Conservation (phyloP, 371 early-diverging fungal genomes). For the Haplosporangium sp. region DNA sequence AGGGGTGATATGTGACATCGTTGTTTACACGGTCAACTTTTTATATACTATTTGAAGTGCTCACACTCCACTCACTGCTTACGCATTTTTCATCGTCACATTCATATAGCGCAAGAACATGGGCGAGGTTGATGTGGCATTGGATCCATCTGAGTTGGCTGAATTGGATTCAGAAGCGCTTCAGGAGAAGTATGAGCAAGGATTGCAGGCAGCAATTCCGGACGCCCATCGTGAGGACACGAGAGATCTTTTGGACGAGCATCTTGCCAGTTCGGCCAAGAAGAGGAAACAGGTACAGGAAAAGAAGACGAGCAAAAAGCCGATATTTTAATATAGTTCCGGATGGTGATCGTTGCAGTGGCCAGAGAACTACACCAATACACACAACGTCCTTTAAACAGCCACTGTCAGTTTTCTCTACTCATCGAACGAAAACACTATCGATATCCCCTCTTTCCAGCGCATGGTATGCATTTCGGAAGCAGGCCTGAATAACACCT, state of each 20-base stretch:
- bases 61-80: not conserved
- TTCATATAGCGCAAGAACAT: constrained; percentile 61
- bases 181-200: constrained; percentile 79
- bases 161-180: constrained; percentile 78
- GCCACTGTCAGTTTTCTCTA: not conserved
- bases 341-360: too few relatives aligned
- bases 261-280: constrained; percentile 74
- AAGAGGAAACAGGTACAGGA: constrained; percentile 75
- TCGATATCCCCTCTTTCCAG: not conserved
- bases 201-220: constrained; percentile 63
- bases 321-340: too few relatives aligned
- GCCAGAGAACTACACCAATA: constrained; percentile 58
- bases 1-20: too few relatives aligned
- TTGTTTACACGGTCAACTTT: too few relatives aligned
- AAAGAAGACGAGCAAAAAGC: constrained; percentile 55
- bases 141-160: constrained; percentile 83
- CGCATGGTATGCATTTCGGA: constrained; percentile 2
- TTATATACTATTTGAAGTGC: too few relatives aligned
- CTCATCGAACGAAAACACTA: not conserved
- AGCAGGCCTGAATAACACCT: not conserved
- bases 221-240: constrained; percentile 74
- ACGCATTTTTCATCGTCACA: not conserved
- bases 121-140: constrained; percentile 75
- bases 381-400: not conserved
- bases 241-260: constrained; percentile 90